Base-by-base conservation (phyloP, 1,139 yeast species). In the Protomyces arabidopsidicola region DNA sequence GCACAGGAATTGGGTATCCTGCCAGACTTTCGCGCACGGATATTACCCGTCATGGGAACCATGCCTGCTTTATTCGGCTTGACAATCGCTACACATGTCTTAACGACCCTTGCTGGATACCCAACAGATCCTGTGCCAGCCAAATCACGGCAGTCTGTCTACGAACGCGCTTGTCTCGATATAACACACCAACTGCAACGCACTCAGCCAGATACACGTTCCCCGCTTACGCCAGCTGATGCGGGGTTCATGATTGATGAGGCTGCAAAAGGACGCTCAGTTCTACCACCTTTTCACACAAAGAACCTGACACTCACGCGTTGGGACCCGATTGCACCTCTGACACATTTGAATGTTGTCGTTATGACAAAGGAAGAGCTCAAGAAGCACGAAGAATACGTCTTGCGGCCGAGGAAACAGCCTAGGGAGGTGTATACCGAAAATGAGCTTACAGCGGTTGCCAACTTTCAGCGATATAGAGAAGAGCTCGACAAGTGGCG, bases 1-100 rank as follows among this genome's bases (percentile, higher is more conserved):
- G 96, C 91, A 39, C 95, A 85, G 68, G 95, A 93, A 74, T 79
- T 93, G 60, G 85, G 96, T 64, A 95, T 97, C 0, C 76, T 93
- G 67, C 86, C 84, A 71, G 91, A 90, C 76, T 93, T 93, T 78
- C 81, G 98, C 69, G 97, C 91, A 3, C 81, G 98, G 70, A 91
- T 93, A 61, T 79, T 93, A 66, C 98, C 98, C 0, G 98, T 93
- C 0, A 77, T 93, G 68, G 98, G 98, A 1, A 90, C 98, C 0
- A 84, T 93, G 86, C 98, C 98, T 0, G 97, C 95, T 8, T 87
- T 91, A 77, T 93, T 93, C 77, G 98, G 98, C 0, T 80, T 93
- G 58, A 84, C 96, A 0, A 81, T 93, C 66, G 95, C 97, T 2
- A 87, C 97, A 0, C 86, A 88, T 75, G 78, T 93, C 53, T 76